A percentile compares a stretch with the other conserved stretches of the same genome.
phyloP scores from a whole-genome alignment of 2,329 filamentous ascomycete species.

The Epichloe sp. region DNA sequence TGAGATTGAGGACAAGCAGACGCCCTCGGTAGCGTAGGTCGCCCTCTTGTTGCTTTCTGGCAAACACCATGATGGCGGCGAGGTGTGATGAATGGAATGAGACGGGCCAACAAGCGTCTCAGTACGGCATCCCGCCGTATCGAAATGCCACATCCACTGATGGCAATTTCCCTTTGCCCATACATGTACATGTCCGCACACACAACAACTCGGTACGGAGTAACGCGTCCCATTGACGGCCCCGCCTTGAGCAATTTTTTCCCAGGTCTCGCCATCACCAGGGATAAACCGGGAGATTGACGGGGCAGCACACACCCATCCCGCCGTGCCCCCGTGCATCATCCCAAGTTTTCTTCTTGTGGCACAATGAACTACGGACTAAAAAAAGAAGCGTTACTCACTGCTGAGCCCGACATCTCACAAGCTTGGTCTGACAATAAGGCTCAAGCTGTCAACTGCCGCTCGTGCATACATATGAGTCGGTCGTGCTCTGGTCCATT shows the following conservation, averaged over 20 bases:
- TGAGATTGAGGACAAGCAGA: too few relatives aligned
- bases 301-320: too few relatives aligned
- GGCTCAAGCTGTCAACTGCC: neutral
- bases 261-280: neutral
- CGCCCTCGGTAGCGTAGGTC: conserved; percentile 1
- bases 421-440: neutral
- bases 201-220: too few relatives aligned
- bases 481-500: too few relatives aligned
- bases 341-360: neutral
- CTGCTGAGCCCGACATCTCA: neutral
- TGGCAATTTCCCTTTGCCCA: too few relatives aligned
- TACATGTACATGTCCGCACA: too few relatives aligned
- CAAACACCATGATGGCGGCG: neutral
- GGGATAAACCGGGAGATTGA: too few relatives aligned
- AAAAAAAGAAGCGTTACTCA: neutral
- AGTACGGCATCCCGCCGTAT: too few relatives aligned
- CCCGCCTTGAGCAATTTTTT: neutral
- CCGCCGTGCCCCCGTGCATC: neutral
- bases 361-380: neutral
- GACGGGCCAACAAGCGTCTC: too few relatives aligned
- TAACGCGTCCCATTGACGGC: neutral
- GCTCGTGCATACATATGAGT: neutral
- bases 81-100: too few relatives aligned
- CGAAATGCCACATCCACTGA: too few relatives aligned
- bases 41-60: too few relatives aligned